These are phyloP conservation scores for Vitis hybrid DNA, from an alignment of 177 flowering plant genomes.

Conservation along the genomic window DNA sequence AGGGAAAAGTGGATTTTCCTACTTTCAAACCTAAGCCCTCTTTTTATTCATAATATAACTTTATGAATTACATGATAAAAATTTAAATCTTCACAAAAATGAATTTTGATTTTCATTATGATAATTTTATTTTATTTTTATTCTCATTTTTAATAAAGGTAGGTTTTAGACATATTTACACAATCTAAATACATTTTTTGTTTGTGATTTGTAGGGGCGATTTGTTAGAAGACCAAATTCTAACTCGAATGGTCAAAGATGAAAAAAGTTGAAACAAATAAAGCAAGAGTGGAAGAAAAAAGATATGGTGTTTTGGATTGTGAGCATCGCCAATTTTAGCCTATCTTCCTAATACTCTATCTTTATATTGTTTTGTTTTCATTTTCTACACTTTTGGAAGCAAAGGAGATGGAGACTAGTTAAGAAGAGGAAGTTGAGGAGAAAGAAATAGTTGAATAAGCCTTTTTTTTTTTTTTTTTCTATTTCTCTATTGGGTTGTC, in stretches of 20 bases:
- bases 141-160: neutral
- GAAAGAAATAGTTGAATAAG: neutral
- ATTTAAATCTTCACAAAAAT: too few species aligned
- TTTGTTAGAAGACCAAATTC: slow-evolving; percentile 61
- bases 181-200: neutral
- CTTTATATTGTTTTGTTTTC: neutral
- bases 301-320: too few species aligned
- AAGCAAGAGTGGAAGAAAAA: neutral
- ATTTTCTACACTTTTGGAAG: neutral
- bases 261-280: neutral
- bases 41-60: too few species aligned
- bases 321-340: neutral
- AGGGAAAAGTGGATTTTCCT: too few species aligned
- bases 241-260: slow-evolving; percentile 3
- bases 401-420: slow-evolving; percentile 10
- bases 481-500: too few species aligned
- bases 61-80: too few species aligned
- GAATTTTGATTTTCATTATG: too few species aligned
- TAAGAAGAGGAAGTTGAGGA: neutral
- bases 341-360: neutral
- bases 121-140: neutral
- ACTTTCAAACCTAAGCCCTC: too few species aligned
- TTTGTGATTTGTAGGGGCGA: slow-evolving; percentile 48
- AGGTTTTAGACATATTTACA: neutral
- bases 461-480: neutral